Conservation (phyloP, 768 basidiomycete genomes). For the Astraeus odoratus region DNA sequence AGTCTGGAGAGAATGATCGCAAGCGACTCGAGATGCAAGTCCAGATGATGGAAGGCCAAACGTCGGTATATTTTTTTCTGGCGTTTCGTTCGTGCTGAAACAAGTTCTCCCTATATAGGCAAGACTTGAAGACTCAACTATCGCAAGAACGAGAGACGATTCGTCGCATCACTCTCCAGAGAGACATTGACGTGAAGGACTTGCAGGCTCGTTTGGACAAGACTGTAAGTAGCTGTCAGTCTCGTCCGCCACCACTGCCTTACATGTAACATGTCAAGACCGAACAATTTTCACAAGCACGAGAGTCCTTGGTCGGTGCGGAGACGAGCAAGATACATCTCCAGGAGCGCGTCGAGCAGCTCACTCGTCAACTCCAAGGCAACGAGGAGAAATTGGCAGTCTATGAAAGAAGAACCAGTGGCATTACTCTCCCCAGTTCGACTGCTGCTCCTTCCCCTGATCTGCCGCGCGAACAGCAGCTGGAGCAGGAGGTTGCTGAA, state of each 20-base stretch:
- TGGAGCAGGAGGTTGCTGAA: conserved; percentile 81
- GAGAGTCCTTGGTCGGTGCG: conserved; percentile 63
- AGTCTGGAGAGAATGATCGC: conserved; percentile 77
- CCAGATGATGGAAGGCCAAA: conserved; percentile 71
- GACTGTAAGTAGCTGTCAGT: conserved; percentile 42
- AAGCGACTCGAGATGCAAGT: conserved; percentile 74
- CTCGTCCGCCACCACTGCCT: neutral
- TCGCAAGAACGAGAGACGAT: conserved; percentile 66
- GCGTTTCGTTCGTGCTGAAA: neutral
- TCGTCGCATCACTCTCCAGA: conserved; percentile 71
- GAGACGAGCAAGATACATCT: conserved; percentile 77
- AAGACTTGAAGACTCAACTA: conserved; percentile 66
- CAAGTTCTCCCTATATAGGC: conserved; percentile 34
- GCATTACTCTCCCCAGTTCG: conserved; percentile 21
- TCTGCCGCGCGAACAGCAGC: conserved; percentile 64
- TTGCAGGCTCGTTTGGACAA: conserved; percentile 67
- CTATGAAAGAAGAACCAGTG: conserved; percentile 61
- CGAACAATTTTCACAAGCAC: conserved; percentile 57
- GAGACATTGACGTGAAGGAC: conserved; percentile 75
- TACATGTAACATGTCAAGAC: conserved; percentile 32
- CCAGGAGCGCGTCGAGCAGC: conserved; percentile 49
- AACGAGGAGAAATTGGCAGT: conserved; percentile 82
- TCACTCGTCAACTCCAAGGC: conserved; percentile 57
- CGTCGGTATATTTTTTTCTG: conserved; percentile 37
- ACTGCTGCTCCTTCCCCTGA: conserved; percentile 36